Evolutionary conservation across 768 basidiomycete species (phyloP), one percentile per base, ranked within the genome.

Genomic region (Leccinum disarticulatum): DNA sequence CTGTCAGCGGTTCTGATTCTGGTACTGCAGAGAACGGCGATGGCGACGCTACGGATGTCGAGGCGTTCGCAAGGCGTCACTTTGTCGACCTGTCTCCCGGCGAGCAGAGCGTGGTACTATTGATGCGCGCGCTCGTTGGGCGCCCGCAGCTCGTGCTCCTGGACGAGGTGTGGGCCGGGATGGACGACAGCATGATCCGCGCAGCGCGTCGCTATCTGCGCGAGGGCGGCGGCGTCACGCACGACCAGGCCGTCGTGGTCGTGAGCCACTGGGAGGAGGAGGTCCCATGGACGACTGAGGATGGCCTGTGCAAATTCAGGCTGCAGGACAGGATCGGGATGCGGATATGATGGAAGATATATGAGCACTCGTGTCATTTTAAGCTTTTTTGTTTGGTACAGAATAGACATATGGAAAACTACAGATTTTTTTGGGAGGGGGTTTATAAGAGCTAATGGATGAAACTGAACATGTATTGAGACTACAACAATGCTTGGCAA

Each of bases 231-330:
- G 85, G 82, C 0, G 68, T 88, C 25, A 76, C 75, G 22, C 64
- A 73, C 11, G 76, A 81, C 47, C 93, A 97, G 76, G 88, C 87
- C 2, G 88, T 93, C 25, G 80, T 98, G 1, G 87, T 92, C 3
- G 83, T 98, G 57, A 93, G 88, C 41, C 95, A 96, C 75, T 93
- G 92, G 86, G 90, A 92, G 63, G 89, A 90, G 38, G 95, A 98
- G 74, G 85, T 95, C 17, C 95, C 95, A 3, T 95, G 93, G 93
- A 78, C 75, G 1, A 69, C 64, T 0, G 78, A 77, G 14, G 86
- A 87, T 54, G 83, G 85, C 0, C 67, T 89, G 48, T 77, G 67
- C 68, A 66, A 59, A 51, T 76, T 75, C 50, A 67, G 57, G 55
- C 60, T 81, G 41, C 72, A 76, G n/a, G 64, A 71, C 5, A 79